Base-by-base conservation (phyloP, 352 stramenopile genomes). In the Phytopythium vexans region DNA sequence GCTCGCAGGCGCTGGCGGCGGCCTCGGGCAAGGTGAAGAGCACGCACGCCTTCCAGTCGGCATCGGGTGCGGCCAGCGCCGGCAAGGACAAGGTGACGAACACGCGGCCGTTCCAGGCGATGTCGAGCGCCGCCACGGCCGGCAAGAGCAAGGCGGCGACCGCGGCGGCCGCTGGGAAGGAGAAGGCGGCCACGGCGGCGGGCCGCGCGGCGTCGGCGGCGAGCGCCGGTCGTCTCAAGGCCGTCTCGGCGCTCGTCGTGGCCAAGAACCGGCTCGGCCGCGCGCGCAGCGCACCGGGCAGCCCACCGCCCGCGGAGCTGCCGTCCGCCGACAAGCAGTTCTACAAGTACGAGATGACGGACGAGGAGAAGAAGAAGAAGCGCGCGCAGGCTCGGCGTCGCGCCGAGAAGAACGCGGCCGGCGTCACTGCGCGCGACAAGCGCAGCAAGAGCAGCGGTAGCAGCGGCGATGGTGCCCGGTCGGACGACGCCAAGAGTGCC, bases 341-440 rank as follows among this genome's bases (percentile, higher is more conserved):
- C 42, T 89, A 86, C 72, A 86, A 86, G 64, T 89, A 89, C 66
- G 79, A 89, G 41, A 88, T 89, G 79, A 74, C 76, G 1, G 79
- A 89, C 31, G 79, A 89, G n/a, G 76, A 89, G 70, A 82, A 83
- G 66, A 72, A 76, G 40, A 72, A 77, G 58, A 80, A 88, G 54
- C 76, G 79, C 63, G 79, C 79, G 27, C 72, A 86, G 64, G 76
- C 79, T 21, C 66, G 77, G 36, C 72, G 79, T 42, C 72, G 74
- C 21, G 76, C 72, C 6, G 74, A 86, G 64, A 84, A 85, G 60
- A 89, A 89, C 68, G 65, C 64, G 16, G 56, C 52, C 10, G 62
- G 60, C 16, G 59, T 62, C 8, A n/a, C 38, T 33, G 32, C 50
- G 10, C 52, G 54, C 5, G 34, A 38, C 9, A 15, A 35, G 16